A percentile compares a stretch with the other conserved stretches of the same genome.
These are phyloP conservation scores for Achlya hypogyna DNA, from an alignment of 352 stramenopile genomes.

Conservation along the genomic window DNA sequence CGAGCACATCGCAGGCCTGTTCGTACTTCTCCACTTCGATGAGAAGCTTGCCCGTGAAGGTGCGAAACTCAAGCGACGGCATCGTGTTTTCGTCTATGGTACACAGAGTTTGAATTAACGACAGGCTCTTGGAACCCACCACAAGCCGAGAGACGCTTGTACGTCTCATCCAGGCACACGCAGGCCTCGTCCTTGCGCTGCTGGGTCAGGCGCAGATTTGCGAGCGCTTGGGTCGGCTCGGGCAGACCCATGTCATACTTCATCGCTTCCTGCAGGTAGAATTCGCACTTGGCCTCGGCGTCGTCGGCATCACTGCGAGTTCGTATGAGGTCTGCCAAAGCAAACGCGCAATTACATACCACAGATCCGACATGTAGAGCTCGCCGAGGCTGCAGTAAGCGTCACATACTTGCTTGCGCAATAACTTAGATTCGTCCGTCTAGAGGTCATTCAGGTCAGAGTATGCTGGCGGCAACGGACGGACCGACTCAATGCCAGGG, in stretches of 20 bases:
- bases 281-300: constrained; percentile 89
- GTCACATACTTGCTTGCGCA: constrained; percentile 89
- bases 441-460: neutral
- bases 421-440: constrained; percentile 42
- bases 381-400: constrained; percentile 93
- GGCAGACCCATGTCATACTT: constrained; percentile 84
- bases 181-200: constrained; percentile 83
- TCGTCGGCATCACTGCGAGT: constrained; percentile 64
- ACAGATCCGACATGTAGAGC: constrained; percentile 97
- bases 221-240: constrained; percentile 91
- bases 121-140: constrained; percentile 25
- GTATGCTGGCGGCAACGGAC: neutral
- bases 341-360: constrained; percentile 35
- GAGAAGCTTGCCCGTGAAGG: constrained; percentile 70
- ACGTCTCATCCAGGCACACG: constrained; percentile 86
- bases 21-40: constrained; percentile 83
- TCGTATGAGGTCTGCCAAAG: no score
- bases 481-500: neutral
- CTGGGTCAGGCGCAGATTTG: constrained; percentile 92
- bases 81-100: constrained; percentile 57
- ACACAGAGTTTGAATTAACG: no score
- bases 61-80: constrained; percentile 78
- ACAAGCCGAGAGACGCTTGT: constrained; percentile 76
- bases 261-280: constrained; percentile 82
- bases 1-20: constrained; percentile 68